These are phyloP conservation scores for Coelastrella sp. DNA, from an alignment of 139 green algal genomes.

Conservation along the genomic window DNA sequence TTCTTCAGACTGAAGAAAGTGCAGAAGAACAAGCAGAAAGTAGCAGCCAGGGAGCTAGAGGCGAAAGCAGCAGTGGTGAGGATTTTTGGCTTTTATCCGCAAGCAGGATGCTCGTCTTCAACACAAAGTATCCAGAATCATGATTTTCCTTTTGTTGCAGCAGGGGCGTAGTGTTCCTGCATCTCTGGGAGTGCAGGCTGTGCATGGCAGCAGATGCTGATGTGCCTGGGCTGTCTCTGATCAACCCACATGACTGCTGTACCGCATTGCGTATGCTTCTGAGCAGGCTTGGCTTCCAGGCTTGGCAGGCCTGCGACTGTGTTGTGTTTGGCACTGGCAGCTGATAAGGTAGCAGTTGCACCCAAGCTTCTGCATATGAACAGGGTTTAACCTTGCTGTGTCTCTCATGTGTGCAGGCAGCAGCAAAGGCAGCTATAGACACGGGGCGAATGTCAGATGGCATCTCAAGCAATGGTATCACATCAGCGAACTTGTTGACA, in stretches of 20 bases:
- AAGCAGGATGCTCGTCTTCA: not conserved
- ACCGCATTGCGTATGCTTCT: too few species aligned
- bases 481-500: conserved; percentile 23
- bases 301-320: too few species aligned
- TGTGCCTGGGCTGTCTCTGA: too few species aligned
- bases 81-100: not conserved
- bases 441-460: conserved; percentile 26
- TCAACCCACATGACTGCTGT: too few species aligned
- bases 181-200: too few species aligned
- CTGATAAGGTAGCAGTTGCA: not conserved
- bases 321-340: not conserved
- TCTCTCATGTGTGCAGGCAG: not conserved
- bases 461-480: conserved; percentile 16
- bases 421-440: not conserved
- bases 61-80: not conserved
- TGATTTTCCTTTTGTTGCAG: not conserved
- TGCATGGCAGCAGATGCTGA: too few species aligned
- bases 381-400: not conserved
- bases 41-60: not conserved
- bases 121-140: not conserved
- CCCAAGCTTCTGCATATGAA: not conserved
- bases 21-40: conserved; percentile 81
- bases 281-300: too few species aligned
- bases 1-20: conserved; percentile 98
- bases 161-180: not conserved